Evolutionary conservation across 2,329 filamentous ascomycete genomes (phyloP).

Genomic region (Trichoderma oligosporum): DNA sequence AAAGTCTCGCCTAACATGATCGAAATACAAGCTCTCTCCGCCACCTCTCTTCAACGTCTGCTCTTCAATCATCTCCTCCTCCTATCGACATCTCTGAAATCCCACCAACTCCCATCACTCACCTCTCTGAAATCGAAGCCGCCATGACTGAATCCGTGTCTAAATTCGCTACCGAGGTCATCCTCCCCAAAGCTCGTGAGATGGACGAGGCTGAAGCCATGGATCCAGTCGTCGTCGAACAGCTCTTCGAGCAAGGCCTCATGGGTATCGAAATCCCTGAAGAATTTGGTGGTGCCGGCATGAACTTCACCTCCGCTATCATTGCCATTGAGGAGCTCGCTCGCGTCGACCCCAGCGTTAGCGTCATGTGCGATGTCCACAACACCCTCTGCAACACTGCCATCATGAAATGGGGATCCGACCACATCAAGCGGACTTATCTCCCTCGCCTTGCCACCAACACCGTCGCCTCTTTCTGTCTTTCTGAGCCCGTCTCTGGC

Average conservation of each 20-base stretch:
- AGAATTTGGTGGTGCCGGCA: constrained; percentile 91
- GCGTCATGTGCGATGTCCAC: constrained; percentile 93
- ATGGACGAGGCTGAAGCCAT: constrained; percentile 98
- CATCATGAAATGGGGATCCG: constrained; percentile 77
- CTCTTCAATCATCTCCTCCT: constrained; percentile 44
- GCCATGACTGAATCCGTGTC: constrained; percentile 87
- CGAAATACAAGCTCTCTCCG: constrained; percentile 38
- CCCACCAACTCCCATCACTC: constrained; percentile 86
- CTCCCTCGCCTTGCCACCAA: constrained; percentile 85
- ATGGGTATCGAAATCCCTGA: constrained; percentile 98
- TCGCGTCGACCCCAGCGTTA: constrained; percentile 88
- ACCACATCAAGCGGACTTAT: constrained; percentile 76
- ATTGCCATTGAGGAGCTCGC: constrained; percentile 96
- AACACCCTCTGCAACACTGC: constrained; percentile 97
- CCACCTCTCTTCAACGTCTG: constrained; percentile 57
- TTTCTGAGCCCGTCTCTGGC: constrained; percentile 87
- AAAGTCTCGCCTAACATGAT: too few relatives aligned
- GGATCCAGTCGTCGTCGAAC: constrained; percentile 83
- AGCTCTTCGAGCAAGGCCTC: constrained; percentile 93
- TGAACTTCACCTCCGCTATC: constrained; percentile 98
- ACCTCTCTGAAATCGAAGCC: constrained; percentile 83
- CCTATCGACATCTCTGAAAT: constrained; percentile 66
- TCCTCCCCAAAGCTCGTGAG: constrained; percentile 86
- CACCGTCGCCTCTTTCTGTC: constrained; percentile 87
- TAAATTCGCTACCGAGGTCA: constrained; percentile 85